Evolutionary conservation across 495 filamentous ascomycete genomes (phyloP), one percentile per base, ranked within the genome.

Genomic region (Xylaria curta): DNA sequence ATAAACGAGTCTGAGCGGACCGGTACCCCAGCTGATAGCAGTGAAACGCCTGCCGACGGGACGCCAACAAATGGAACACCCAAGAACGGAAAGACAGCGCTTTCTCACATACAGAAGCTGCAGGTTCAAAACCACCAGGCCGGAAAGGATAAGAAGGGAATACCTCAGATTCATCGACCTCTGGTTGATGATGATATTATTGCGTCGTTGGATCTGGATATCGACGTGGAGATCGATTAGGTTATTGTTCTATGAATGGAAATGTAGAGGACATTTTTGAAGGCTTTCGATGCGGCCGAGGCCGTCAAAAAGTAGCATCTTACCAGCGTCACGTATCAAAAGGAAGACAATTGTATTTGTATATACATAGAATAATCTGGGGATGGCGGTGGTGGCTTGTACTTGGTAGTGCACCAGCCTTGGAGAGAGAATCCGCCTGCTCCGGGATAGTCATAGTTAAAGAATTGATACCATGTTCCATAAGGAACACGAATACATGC

Each of bases 181-280:
- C 88, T 94, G 65, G 92, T 90, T 82, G 92, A 94, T 68, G 93
- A 97, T 73, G 93, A 95, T 78, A 91, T 94, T 72, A 94, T 97
- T 76, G 93, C 90, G 0, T 87, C 90, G 17, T 81, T 95, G 78
- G 93, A 95, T 79, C 80, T 97, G 72, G 93, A 92, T 13, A 92
- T 96, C 75, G 93, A 96, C 68, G 89, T 93, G 69, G 91, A 93
- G 33, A 92, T 94, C 68, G 75, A 79, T 63, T 79, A 78, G 46
- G 13, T n/a, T 49, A 13, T 26, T 26, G 3, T 24, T 24, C 13
- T 17, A 17, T 31, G 53, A 17, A 31, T 31, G 26, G 24, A 31
- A 28, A 28, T 3, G 31, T 0, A 38, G 38, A n/a, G 60, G 60
- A n/a, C 2, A 42, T 10, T 3, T 26, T 24, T n/a, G n/a, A 15